phyloP scores from a whole-genome alignment of 2,329 filamentous ascomycete species.

The Capronia coronata region DNA sequence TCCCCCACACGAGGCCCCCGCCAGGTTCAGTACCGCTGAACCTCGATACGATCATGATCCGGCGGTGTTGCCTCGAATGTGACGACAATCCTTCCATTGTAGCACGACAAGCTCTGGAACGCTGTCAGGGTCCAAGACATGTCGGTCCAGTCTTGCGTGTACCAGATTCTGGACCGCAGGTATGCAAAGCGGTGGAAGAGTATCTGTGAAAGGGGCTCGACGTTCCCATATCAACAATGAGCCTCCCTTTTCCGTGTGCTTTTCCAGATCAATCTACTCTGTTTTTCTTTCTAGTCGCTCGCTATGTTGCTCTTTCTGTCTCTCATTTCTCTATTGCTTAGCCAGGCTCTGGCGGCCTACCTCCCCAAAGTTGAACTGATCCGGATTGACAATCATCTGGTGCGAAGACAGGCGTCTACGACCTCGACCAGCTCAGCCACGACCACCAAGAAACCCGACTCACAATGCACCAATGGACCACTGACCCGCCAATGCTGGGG shows the following conservation, averaged over 20 bases:
- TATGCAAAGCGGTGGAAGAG: neutral
- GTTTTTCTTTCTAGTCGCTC: conserved; percentile 9
- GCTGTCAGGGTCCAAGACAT: conserved; percentile 14
- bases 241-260: conserved; percentile 1
- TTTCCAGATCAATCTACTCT: neutral
- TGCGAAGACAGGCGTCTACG: conserved; percentile 11
- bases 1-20: neutral
- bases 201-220: neutral
- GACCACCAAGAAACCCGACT: conserved; percentile 13
- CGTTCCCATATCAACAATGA: neutral
- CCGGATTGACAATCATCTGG: conserved; percentile 12
- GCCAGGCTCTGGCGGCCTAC: conserved; percentile 13
- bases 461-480: conserved; percentile 26
- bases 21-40: too few relatives aligned
- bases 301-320: conserved; percentile 20
- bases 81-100: conserved; percentile 8
- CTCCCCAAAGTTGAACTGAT: conserved; percentile 21
- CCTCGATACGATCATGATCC: neutral
- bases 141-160: conserved; percentile 4
- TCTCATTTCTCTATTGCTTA: conserved; percentile 16
- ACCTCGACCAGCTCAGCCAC: conserved; percentile 8
- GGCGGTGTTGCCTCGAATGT: conserved; percentile 7
- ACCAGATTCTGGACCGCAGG: conserved; percentile 8
- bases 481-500: conserved; percentile 28
- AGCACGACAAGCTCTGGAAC: neutral